These are phyloP conservation scores for Blepharisma undulans DNA, from an alignment of 169 alveolate species.

Conservation along the genomic window DNA sequence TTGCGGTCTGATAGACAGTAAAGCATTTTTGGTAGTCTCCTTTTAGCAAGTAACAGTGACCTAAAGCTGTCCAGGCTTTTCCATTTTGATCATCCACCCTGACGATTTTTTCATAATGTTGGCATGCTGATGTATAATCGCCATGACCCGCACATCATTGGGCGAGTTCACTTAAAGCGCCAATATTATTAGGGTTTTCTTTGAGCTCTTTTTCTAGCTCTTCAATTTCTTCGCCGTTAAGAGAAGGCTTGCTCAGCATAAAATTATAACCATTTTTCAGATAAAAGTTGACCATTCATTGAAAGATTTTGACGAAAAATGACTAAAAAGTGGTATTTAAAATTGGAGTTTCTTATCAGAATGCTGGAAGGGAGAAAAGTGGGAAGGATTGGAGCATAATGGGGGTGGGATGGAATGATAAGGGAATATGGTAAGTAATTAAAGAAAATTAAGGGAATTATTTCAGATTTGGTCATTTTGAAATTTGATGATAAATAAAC, in stretches of 20 bases:
- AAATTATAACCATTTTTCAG: not conserved
- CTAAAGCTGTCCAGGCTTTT: not conserved
- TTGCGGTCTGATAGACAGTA: not conserved
- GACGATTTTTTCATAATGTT: not conserved
- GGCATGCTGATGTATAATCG: not conserved
- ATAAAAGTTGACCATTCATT: constrained; percentile 4
- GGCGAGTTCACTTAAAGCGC: not conserved
- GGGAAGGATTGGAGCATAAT: not conserved
- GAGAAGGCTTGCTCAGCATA: constrained; percentile 29
- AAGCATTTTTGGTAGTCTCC: not conserved
- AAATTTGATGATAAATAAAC: not conserved
- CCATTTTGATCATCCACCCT: not conserved
- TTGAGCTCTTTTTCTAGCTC: not conserved
- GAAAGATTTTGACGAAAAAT: not conserved
- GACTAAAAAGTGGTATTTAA: not conserved
- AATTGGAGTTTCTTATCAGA: not conserved
- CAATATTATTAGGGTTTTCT: not conserved
- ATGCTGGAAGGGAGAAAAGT: not conserved
- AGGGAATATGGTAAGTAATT: not conserved
- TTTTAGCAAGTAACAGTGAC: not conserved
- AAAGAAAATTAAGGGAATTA: not conserved
- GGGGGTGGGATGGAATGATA: not conserved
- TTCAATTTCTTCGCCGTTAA: constrained; percentile 2
- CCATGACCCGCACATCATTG: not conserved
- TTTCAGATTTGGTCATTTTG: not conserved